Evolutionary conservation across 1,284 basidiomycete genomes (phyloP), one percentile per base, ranked within the genome.

Genomic region (Ustilago crameri): DNA sequence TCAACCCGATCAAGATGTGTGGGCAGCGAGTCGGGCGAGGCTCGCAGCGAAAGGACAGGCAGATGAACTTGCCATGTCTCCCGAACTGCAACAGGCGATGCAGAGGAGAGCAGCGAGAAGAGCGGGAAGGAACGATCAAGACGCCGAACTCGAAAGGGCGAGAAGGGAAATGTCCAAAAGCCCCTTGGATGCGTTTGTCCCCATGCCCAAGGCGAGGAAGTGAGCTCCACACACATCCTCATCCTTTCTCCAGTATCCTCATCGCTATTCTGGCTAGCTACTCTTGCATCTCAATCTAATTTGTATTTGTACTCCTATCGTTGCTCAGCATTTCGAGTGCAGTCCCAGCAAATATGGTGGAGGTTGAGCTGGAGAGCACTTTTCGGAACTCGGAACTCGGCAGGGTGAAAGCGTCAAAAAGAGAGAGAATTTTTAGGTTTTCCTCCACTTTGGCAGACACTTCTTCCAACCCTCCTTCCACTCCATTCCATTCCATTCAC

Each of bases 151-250:
- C 14, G 47, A 65, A 23, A 32, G 61, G 8, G 70, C 70, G 9
- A 40, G 61, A 17, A 55, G 51, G 27, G 65, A 73, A 37, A 68
- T 73, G 70, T 24, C 47, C n/a, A 73, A 73, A 18, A 64, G 60
- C 18, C 70, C 70, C 0, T 54, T 73, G 48, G 65, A 73, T 35
- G 70, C 70, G 8, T 73, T 73, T 51, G 65, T 68, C 5, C 70
- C 70, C 26, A 63, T 63, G 56, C 59, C 70, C 5, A 68, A 55
- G 22, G 8, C 52, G 7, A 37, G 64, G 0, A 45, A 41, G 40
- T 71, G 40, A 65, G 14, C 10, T 35, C 10, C 23, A 15, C 22
- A 3, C 3, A 5, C 24, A 24, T 43, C 8, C 20, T 20, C 24
- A 20, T 26, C 42, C 3, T 24, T 34, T 10, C 30, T n/a, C 8